phyloP scores from a whole-genome alignment of 768 basidiomycete genomes.

The Tricholoma flavovirens region DNA sequence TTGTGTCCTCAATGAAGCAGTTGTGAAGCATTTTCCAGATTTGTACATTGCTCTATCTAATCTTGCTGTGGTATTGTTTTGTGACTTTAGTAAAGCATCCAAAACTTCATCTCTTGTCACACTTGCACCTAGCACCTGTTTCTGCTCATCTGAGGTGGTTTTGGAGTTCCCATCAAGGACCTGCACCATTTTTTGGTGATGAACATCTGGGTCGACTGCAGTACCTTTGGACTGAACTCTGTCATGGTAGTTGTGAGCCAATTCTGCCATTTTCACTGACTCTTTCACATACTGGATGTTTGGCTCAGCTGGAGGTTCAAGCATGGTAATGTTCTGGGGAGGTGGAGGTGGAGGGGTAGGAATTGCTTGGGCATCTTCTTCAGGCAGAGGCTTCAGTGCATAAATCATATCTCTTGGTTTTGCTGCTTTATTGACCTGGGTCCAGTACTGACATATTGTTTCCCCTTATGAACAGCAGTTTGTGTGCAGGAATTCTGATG shows the following conservation, averaged over 20 bases:
- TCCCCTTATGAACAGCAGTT: constrained; percentile 4
- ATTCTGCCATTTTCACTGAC: constrained; percentile 2
- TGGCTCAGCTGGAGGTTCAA: no score
- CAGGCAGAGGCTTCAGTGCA: not conserved
- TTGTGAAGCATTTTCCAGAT: constrained; percentile 16
- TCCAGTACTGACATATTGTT: constrained; percentile 8
- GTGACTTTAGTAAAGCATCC: constrained; percentile 5
- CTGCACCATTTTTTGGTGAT: not conserved
- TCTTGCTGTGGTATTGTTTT: constrained; percentile 13
- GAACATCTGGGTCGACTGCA: no score
- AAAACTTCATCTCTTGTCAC: constrained; percentile 4
- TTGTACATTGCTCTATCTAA: constrained; percentile 17
- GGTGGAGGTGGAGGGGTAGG: no score
- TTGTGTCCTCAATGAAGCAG: not conserved
- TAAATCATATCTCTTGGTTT: constrained; percentile 11
- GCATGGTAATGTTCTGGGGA: no score
- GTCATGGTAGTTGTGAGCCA: constrained; percentile 4
- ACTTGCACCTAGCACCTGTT: no score
- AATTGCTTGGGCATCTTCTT: not conserved
- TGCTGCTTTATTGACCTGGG: constrained; percentile 2
- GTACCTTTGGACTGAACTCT: not conserved
- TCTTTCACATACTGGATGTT: not conserved
- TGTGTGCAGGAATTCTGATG: constrained; percentile 5
- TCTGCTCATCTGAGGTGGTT: not conserved
- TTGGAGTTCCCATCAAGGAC: not conserved